Percentiles rank a stretch among this genome's conserved stretches.
Evolutionary conservation across 2,329 filamentous ascomycete species (phyloP).

Genomic region (Cladosporium austrohemisphaericum): DNA sequence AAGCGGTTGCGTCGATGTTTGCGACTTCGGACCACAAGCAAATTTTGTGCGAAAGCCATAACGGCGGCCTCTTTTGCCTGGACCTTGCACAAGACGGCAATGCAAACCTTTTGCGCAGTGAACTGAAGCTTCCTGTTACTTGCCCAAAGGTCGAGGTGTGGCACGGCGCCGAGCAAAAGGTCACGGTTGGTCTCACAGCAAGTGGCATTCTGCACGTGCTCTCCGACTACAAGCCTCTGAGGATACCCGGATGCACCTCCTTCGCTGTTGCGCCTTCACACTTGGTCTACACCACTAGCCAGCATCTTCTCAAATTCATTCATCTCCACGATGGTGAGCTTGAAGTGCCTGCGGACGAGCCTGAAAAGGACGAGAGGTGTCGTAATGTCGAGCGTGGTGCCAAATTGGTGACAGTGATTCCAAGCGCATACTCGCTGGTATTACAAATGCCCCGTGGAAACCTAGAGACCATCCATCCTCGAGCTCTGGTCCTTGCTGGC

Average conservation of each 20-base stretch:
- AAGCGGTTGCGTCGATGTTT: background rate
- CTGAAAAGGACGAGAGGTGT: constrained; percentile 87
- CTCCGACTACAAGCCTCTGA: constrained; percentile 57
- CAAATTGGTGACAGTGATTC: constrained; percentile 81
- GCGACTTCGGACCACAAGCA: constrained; percentile 4
- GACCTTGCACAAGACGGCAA: background rate
- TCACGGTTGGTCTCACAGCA: constrained; percentile 64
- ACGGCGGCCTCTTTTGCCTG: background rate
- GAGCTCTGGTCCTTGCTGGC: constrained; percentile 86
- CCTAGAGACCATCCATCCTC: constrained; percentile 87
- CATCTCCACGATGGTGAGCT: constrained; percentile 69
- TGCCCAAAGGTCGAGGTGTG: constrained; percentile 31
- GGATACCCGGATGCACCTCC: constrained; percentile 87
- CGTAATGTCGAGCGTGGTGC: constrained; percentile 88
- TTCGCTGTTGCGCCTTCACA: constrained; percentile 78
- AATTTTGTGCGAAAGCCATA: constrained; percentile 2
- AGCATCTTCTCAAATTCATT: constrained; percentile 90
- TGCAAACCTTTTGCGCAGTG: background rate
- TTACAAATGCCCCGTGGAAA: constrained; percentile 96
- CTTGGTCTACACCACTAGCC: constrained; percentile 86
- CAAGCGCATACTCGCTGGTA: constrained; percentile 77
- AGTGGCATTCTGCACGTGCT: constrained; percentile 60
- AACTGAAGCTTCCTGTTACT: constrained; percentile 19
- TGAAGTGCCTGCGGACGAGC: constrained; percentile 80
- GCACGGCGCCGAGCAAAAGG: constrained; percentile 34